Conservation (phyloP, 176 grass and related monocot species). For the Avena insularis region DNA sequence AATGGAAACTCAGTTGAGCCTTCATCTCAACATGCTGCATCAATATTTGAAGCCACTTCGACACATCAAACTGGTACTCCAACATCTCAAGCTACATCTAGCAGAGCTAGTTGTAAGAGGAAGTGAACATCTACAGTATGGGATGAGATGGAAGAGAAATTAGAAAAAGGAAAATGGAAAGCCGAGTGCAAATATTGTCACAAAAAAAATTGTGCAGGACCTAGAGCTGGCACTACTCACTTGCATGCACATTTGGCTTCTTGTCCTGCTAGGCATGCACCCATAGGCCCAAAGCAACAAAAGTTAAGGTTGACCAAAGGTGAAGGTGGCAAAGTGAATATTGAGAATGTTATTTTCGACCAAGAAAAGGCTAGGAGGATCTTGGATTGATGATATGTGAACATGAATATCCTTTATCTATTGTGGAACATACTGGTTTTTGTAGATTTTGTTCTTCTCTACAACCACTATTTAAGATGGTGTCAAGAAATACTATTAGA, state of each 20-base stretch:
- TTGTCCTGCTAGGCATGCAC: no score
- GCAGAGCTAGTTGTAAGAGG: not conserved
- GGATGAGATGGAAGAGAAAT: not conserved
- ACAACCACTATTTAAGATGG: not conserved
- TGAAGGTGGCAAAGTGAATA: not conserved
- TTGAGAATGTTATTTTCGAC: not conserved
- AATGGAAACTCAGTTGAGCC: not conserved
- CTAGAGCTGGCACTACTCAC: not conserved
- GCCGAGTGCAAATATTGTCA: not conserved
- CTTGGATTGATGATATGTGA: not conserved
- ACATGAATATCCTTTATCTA: not conserved
- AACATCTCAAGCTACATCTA: not conserved
- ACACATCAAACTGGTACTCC: not conserved
- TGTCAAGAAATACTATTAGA: not conserved
- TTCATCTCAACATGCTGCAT: not conserved
- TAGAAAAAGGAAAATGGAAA: not conserved
- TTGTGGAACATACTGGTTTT: not conserved
- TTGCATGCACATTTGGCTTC: not conserved
- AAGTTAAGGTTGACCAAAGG: not conserved
- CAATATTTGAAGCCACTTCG: not conserved
- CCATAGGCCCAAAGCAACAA: no score
- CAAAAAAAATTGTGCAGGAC: not conserved
- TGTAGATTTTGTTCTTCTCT: not conserved
- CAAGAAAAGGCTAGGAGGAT: not conserved
- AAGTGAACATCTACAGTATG: not conserved